These are phyloP conservation scores for Geosiphon pyriformis DNA, from an alignment of 192 early-diverging fungal genomes.

Conservation along the genomic window DNA sequence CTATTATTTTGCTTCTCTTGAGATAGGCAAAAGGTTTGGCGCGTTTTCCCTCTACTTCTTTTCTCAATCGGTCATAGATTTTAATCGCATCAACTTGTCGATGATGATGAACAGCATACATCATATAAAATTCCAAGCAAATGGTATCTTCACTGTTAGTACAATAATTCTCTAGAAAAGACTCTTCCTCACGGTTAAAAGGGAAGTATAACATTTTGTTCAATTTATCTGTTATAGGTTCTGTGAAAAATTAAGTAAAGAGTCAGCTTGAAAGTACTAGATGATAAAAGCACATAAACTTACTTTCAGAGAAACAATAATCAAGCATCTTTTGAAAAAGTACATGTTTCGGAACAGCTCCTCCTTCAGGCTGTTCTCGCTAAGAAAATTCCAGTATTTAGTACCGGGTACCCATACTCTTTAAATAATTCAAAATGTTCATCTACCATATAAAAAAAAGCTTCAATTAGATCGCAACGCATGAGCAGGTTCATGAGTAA, in stretches of 20 bases:
- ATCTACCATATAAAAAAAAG: neutral
- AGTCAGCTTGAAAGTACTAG: neutral
- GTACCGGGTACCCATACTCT: no score
- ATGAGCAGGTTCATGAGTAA: neutral
- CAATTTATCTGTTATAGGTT: neutral
- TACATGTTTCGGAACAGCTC: neutral
- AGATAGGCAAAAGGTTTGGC: neutral
- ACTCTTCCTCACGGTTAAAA: neutral
- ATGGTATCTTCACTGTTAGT: neutral
- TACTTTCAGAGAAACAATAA: neutral
- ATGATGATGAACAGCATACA: conserved; percentile 1
- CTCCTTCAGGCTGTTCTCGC: neutral
- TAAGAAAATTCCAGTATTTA: neutral
- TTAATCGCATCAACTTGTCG: neutral
- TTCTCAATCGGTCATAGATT: neutral
- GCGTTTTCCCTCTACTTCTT: neutral
- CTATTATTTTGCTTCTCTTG: neutral
- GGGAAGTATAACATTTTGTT: neutral
- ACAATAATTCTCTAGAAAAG: neutral
- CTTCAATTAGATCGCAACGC: neutral
- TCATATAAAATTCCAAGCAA: neutral
- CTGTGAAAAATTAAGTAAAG: neutral
- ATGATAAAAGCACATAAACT: no score
- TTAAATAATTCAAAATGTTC: no score
- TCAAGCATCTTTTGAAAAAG: neutral